Base-by-base conservation (phyloP, 441 rosid species). In the Euphorbia corollata region DNA sequence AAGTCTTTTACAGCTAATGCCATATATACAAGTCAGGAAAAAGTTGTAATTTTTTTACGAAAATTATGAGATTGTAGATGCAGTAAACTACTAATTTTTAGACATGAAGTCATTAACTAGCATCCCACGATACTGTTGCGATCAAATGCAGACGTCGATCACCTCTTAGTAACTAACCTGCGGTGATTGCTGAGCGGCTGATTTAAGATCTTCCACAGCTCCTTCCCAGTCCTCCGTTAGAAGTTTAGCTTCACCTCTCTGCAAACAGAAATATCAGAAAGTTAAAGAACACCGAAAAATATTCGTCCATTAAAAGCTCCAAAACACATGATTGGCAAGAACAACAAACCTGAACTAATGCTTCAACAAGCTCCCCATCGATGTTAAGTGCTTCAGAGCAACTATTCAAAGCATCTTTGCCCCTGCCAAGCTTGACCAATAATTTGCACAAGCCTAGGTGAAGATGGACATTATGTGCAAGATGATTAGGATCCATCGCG, bases 231-330 rank as follows among this genome's bases (percentile, higher is more conserved):
- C 98, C 82, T 94, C 97, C 0, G 79, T 79, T 70, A 94, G 80
- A 64, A 89, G 82, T 85, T 89, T 94, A 74, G 99, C 98, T 81
- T 94, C 96, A 61, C 97, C 99, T 68, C 97, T 85, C 99, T 87
- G 74, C 50, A 59, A 68, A 65, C 32, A 38, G 48, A 51, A 56
- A 10, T 45, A 47, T 41, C 32, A 54, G 19, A 27, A 60, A 53
- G 43, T 18, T 27, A 16, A 63, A 47, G 18, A 22, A 72, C 51
- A 11, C 23, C 18, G 4, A 32, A 53, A 6, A 3, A 12, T 66
- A 27, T 8, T 36, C 5, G 15, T 59, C n/a, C 16, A 38, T 7
- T 18, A 27, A 39, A 45, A 50, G 47, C 30, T 41, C 20, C 13
- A 23, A 24, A 20, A 30, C 22, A 24, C 36, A 60, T 20, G 7